phyloP scores from a whole-genome alignment of 352 stramenopile genomes.

The Phytophthora pinifolia region DNA sequence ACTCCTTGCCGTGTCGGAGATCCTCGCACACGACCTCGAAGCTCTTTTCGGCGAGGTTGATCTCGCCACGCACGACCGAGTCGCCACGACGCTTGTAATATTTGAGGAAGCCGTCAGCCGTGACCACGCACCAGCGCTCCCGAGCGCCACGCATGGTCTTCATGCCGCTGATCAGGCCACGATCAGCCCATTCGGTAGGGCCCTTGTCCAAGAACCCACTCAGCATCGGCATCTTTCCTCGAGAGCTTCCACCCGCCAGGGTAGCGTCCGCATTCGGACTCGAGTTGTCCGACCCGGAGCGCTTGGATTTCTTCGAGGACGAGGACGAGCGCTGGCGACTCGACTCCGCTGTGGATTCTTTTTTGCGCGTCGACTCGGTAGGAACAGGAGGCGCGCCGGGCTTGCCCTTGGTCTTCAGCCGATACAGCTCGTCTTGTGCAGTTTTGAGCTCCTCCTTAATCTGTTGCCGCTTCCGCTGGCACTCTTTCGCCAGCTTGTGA shows the following conservation, averaged over 20 bases:
- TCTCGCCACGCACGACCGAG: conserved; percentile 77
- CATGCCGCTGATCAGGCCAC: conserved; percentile 78
- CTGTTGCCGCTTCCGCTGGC: conserved; percentile 63
- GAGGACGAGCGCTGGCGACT: conserved; percentile 21
- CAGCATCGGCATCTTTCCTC: conserved; percentile 70
- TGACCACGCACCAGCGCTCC: conserved; percentile 87
- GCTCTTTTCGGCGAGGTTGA: conserved; percentile 73
- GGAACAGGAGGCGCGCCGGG: conserved; percentile 5
- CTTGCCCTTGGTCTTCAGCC: conserved; percentile 51
- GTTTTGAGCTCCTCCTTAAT: conserved; percentile 80
- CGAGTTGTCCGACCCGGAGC: conserved; percentile 28
- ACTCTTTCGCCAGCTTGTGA: conserved; percentile 76
- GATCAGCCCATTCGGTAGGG: conserved; percentile 82
- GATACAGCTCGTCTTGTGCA: conserved; percentile 66
- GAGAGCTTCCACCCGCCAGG: conserved; percentile 13
- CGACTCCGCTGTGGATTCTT: conserved; percentile 13
- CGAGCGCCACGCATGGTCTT: conserved; percentile 84
- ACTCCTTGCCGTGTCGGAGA: conserved; percentile 70
- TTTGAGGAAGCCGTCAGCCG: conserved; percentile 63
- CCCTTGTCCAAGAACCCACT: conserved; percentile 84
- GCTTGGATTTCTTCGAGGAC: conserved; percentile 31
- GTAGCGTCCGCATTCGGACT: conserved; percentile 23
- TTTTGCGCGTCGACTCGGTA: conserved; percentile 19
- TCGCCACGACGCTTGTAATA: conserved; percentile 90
- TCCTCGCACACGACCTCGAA: conserved; percentile 86